phyloP scores from a whole-genome alignment of 345 rosid genomes.

The Syzygium aqueum region DNA sequence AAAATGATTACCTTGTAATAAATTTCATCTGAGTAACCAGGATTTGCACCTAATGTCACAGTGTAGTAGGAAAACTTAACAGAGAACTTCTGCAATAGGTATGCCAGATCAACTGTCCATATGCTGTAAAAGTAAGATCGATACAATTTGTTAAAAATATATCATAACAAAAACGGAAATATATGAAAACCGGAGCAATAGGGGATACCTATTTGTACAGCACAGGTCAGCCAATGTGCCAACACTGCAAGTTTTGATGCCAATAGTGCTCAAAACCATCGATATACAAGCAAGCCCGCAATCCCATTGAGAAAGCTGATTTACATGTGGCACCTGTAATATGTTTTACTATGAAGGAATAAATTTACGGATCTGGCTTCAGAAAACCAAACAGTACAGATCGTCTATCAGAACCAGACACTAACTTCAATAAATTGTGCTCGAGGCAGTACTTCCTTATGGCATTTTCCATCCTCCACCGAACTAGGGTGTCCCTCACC shows the following conservation, averaged over 20 bases:
- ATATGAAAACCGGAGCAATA: background rate
- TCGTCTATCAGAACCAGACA: background rate
- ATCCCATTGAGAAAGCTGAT: slow-evolving; percentile 83
- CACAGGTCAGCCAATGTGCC: slow-evolving; percentile 58
- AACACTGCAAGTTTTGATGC: slow-evolving; percentile 44
- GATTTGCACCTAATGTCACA: slow-evolving; percentile 85
- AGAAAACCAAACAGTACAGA: background rate
- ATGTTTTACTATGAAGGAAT: background rate
- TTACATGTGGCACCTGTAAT: slow-evolving; percentile 67
- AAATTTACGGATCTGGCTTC: background rate
- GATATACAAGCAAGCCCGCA: slow-evolving; percentile 92
- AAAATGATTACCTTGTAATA: slow-evolving; percentile 64
- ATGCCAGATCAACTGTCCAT: slow-evolving; percentile 93
- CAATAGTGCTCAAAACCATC: slow-evolving; percentile 75
- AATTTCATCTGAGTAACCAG: slow-evolving; percentile 67
- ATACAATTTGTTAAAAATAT: slow-evolving; percentile 3
- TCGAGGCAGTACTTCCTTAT: slow-evolving; percentile 20
- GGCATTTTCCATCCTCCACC: slow-evolving; percentile 11
- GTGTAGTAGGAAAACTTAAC: slow-evolving; percentile 81
- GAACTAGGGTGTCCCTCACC: slow-evolving; percentile 3
- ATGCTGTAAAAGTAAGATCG: slow-evolving; percentile 46
- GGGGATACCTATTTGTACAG: slow-evolving; percentile 60
- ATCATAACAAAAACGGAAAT: background rate
- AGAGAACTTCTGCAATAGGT: slow-evolving; percentile 60
- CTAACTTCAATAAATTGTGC: slow-evolving; percentile 46